Conservation (phyloP, 1,284 basidiomycete genomes). For the Trametes sp. region DNA sequence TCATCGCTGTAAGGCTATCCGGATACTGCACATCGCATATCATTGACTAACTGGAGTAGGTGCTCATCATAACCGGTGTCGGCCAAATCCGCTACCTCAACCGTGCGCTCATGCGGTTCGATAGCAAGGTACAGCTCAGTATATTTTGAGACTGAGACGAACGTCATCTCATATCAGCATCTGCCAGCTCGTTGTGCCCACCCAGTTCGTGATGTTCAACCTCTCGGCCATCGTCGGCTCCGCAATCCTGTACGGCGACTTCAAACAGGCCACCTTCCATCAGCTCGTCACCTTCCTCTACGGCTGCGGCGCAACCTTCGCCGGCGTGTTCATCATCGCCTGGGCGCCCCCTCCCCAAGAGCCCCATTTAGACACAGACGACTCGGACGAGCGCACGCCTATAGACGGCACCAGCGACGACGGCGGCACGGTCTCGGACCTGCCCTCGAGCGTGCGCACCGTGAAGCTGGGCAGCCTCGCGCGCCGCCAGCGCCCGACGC, state of each 20-base stretch:
- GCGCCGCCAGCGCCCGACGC: constrained; percentile 50
- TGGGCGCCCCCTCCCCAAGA: constrained; percentile 52
- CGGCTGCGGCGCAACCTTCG: constrained; percentile 83
- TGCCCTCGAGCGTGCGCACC: constrained; percentile 33
- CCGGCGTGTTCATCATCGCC: constrained; percentile 86
- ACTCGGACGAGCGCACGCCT: constrained; percentile 22
- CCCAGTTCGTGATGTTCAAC: constrained; percentile 93
- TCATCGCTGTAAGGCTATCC: constrained; percentile 58
- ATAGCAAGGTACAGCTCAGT: constrained; percentile 68
- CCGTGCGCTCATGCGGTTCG: constrained; percentile 88
- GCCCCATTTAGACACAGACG: constrained; percentile 35
- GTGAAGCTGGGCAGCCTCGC: constrained; percentile 40
- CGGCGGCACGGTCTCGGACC: constrained; percentile 32
- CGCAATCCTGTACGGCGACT: constrained; percentile 94
- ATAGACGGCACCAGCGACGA: constrained; percentile 29
- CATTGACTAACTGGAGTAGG: constrained; percentile 46
- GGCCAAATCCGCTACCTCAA: constrained; percentile 94
- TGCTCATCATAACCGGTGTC: constrained; percentile 82
- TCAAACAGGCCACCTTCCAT: constrained; percentile 81
- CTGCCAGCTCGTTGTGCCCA: constrained; percentile 85
- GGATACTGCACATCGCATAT: background rate
- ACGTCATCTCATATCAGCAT: background rate
- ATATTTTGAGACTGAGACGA: background rate
- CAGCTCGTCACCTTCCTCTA: constrained; percentile 88
- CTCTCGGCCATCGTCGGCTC: constrained; percentile 91